phyloP scores from a whole-genome alignment of 2,329 filamentous ascomycete genomes.

The Paecilomyces sp. region DNA sequence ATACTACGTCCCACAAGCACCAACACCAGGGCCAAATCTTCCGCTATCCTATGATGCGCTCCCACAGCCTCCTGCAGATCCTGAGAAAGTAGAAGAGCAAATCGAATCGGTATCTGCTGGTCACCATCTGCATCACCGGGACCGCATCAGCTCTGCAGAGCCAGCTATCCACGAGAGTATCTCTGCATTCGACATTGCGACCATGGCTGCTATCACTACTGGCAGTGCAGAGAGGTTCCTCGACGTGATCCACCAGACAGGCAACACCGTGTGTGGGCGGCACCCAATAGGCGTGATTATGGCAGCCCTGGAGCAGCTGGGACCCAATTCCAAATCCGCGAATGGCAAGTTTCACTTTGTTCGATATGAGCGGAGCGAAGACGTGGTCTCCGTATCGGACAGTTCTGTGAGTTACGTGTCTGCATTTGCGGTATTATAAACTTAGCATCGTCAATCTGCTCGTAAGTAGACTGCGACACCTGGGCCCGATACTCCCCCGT shows the following conservation, averaged over 20 bases:
- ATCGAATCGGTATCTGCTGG: slow-evolving; percentile 22
- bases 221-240: slow-evolving; percentile 67
- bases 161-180: slow-evolving; percentile 78
- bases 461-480: not conserved
- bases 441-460: not conserved
- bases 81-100: slow-evolving; percentile 17
- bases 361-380: slow-evolving; percentile 76
- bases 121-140: slow-evolving; percentile 20
- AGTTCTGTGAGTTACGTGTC: slow-evolving; percentile 94
- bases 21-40: slow-evolving; percentile 27
- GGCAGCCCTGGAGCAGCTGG: slow-evolving; percentile 70
- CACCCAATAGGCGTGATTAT: slow-evolving; percentile 92
- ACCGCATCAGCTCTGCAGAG: slow-evolving; percentile 23
- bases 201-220: slow-evolving; percentile 77
- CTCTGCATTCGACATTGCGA: slow-evolving; percentile 66
- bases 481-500: not conserved
- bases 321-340: slow-evolving; percentile 30
- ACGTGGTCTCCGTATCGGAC: slow-evolving; percentile 60
- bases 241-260: slow-evolving; percentile 60
- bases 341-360: slow-evolving; percentile 66
- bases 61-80: slow-evolving; percentile 28
- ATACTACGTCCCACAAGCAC: slow-evolving; percentile 57
- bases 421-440: slow-evolving; percentile 70
- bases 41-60: slow-evolving; percentile 35
- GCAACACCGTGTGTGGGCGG: slow-evolving; percentile 88